These are phyloP conservation scores for Xylaria longipes DNA, from an alignment of 495 filamentous ascomycete species.

Conservation along the genomic window DNA sequence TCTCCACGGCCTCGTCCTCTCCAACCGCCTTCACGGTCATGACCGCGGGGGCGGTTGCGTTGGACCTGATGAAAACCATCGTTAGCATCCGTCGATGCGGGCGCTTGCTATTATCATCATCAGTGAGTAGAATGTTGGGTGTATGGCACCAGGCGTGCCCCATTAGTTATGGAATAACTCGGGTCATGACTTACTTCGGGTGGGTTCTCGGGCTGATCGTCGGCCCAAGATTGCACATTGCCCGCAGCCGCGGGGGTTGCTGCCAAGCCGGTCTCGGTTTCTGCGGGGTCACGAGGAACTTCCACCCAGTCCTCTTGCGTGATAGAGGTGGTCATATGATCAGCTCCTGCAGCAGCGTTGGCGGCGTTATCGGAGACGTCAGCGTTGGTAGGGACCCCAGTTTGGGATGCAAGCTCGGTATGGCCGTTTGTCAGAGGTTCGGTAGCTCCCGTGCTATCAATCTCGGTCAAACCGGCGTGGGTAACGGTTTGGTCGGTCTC, in stretches of 20 bases:
- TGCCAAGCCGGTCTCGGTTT: conserved; percentile 72
- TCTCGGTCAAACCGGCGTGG: conserved; percentile 79
- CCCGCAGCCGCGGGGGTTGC: conserved; percentile 62
- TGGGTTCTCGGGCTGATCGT: conserved; percentile 62
- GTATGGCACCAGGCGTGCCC: not conserved
- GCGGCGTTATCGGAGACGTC: conserved; percentile 66
- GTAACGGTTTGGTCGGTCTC: conserved; percentile 77
- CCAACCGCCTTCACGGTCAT: conserved; percentile 56
- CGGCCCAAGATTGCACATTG: conserved; percentile 70
- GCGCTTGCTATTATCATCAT: conserved; percentile 31
- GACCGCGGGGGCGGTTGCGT: conserved; percentile 58
- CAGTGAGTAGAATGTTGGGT: conserved; percentile 27
- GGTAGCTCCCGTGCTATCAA: conserved; percentile 48
- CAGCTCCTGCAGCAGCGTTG: conserved; percentile 70
- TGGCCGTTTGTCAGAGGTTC: conserved; percentile 59
- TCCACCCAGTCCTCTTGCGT: conserved; percentile 74
- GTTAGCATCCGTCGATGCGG: conserved; percentile 44
- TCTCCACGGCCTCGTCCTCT: conserved; percentile 62
- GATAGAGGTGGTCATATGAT: conserved; percentile 63
- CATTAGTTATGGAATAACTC: not conserved
- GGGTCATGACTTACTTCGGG: conserved; percentile 43
- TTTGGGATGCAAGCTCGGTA: conserved; percentile 49
- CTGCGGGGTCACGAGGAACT: conserved; percentile 72
- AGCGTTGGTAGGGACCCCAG: conserved; percentile 53
- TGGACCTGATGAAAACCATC: conserved; percentile 79